Percentiles rank a stretch among this genome's conserved stretches.
phyloP scores from a whole-genome alignment of 208 protist genomes.

The Leishmania tarentolae region DNA sequence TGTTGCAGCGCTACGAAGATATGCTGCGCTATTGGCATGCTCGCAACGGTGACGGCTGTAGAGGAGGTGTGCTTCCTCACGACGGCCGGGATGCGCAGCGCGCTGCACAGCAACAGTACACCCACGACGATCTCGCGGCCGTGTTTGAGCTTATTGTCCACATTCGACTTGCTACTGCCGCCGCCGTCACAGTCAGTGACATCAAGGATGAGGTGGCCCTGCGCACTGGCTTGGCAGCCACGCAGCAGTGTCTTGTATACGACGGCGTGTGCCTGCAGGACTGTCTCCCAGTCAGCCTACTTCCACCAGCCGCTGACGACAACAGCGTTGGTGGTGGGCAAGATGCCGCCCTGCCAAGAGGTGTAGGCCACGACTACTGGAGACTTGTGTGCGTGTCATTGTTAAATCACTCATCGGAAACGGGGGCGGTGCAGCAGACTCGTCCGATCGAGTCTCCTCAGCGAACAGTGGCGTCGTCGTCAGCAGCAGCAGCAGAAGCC shows the following conservation, averaged over 20 bases:
- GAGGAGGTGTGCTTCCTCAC: background rate
- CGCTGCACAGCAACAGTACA: background rate
- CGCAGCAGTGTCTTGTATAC: conserved; percentile 32
- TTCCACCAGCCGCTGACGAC: conserved; percentile 17
- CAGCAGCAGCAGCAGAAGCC: background rate
- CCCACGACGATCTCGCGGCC: background rate
- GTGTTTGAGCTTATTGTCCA: conserved; percentile 21
- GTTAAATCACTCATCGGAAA: background rate
- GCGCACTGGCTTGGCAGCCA: conserved; percentile 35
- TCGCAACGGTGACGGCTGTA: background rate
- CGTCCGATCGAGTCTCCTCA: background rate
- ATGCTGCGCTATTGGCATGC: background rate
- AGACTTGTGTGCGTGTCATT: conserved; percentile 27
- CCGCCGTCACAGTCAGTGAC: conserved; percentile 34
- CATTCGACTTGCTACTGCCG: conserved; percentile 1
- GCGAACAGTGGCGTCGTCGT: background rate
- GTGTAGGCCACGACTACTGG: background rate
- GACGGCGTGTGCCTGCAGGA: conserved; percentile 48
- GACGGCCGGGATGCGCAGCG: background rate
- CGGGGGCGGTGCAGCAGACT: background rate
- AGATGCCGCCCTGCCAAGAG: background rate
- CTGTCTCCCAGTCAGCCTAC: conserved; percentile 45
- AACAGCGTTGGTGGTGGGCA: background rate
- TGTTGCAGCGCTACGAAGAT: conserved; percentile 29
- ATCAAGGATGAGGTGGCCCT: conserved; percentile 54